A percentile compares a stretch with the other conserved stretches of the same genome.
phyloP scores from a whole-genome alignment of 2,329 filamentous ascomycete genomes.

The Leptosphaerulina australis region DNA sequence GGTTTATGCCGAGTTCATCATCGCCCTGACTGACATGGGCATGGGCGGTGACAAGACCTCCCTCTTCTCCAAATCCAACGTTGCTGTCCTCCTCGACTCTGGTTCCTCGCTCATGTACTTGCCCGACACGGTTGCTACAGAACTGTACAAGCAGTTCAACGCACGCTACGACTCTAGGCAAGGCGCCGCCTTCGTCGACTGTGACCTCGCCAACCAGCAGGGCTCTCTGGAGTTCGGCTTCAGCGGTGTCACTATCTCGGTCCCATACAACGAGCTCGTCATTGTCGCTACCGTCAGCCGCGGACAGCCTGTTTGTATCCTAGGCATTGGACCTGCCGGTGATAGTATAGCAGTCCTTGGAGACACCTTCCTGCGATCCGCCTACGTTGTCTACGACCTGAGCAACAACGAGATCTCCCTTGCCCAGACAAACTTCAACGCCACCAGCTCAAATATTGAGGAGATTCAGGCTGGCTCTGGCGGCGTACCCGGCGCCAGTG shows the following conservation, averaged over 20 bases:
- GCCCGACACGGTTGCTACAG: slow-evolving; percentile 63
- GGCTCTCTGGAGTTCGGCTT: slow-evolving; percentile 64
- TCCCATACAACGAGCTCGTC: slow-evolving; percentile 62
- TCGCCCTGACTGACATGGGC: slow-evolving; percentile 58
- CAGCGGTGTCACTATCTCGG: slow-evolving; percentile 60
- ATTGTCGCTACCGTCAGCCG: slow-evolving; percentile 55
- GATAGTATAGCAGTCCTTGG: slow-evolving; percentile 60
- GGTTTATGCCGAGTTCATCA: slow-evolving; percentile 60
- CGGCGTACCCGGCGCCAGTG: slow-evolving; percentile 60
- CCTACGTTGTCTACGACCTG: slow-evolving; percentile 68
- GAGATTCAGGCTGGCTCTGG: slow-evolving; percentile 59
- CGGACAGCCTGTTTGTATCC: slow-evolving; percentile 53
- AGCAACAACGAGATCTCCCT: slow-evolving; percentile 65
- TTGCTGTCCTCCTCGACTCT: slow-evolving; percentile 72
- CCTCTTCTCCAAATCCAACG: slow-evolving; percentile 51
- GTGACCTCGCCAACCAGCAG: slow-evolving; percentile 56
- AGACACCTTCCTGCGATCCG: slow-evolving; percentile 67
- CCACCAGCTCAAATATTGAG: slow-evolving; percentile 55
- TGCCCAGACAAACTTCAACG: slow-evolving; percentile 66
- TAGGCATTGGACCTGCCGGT: slow-evolving; percentile 58
- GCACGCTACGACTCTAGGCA: slow-evolving; percentile 51
- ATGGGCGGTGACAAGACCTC: slow-evolving; percentile 51
- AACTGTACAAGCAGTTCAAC: slow-evolving; percentile 50
- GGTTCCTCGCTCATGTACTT: slow-evolving; percentile 76
- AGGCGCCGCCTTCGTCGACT: slow-evolving; percentile 60